These are phyloP conservation scores for Talaromyces funiculosus DNA, from an alignment of 2,329 filamentous ascomycete genomes.

Conservation along the genomic window DNA sequence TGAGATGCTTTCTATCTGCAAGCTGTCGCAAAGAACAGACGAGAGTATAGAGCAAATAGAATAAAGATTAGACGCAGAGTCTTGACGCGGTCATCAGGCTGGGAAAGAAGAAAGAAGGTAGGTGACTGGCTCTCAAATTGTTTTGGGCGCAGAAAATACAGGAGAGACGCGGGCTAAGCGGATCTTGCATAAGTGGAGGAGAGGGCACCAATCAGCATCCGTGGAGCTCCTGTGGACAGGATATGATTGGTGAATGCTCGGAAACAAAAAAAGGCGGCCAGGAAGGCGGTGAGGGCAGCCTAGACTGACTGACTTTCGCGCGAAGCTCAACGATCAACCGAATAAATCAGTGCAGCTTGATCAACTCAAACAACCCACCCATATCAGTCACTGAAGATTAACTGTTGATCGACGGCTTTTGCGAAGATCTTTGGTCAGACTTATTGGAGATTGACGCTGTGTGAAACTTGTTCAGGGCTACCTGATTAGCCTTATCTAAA, in stretches of 20 bases:
- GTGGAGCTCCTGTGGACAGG: background rate
- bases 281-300: conserved; percentile 8
- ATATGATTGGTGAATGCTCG: background rate
- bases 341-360: background rate
- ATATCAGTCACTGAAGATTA: background rate
- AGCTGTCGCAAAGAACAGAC: background rate
- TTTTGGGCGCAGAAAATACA: background rate
- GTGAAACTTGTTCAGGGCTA: background rate
- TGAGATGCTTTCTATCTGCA: background rate
- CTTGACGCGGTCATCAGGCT: background rate
- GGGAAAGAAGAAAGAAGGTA: background rate
- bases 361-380: background rate
- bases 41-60: background rate
- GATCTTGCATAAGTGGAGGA: background rate
- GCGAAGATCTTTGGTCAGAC: background rate
- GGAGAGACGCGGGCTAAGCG: background rate
- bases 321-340: background rate
- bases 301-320: background rate
- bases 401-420: no score
- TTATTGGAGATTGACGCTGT: no score
- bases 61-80: background rate
- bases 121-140: background rate
- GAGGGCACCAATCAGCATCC: background rate
- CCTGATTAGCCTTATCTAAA: background rate
- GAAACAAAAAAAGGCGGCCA: background rate